Conservation (phyloP, 345 rosid genomes). For the Cardamine resedifolia region DNA sequence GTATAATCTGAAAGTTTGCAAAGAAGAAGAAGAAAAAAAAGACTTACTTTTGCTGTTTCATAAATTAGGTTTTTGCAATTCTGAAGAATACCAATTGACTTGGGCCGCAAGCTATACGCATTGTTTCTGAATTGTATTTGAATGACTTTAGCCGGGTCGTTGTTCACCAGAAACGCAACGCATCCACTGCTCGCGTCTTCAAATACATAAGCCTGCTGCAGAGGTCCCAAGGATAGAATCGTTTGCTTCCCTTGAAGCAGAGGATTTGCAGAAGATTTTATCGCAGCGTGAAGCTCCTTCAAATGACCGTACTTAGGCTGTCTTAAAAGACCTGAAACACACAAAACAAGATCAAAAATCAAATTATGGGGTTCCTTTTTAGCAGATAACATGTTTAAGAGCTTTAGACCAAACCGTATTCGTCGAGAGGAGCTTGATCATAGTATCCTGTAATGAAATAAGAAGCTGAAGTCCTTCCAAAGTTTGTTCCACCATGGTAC, state of each 20-base stretch:
- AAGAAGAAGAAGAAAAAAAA: neutral
- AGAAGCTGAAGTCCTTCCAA: constrained; percentile 76
- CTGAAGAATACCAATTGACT: constrained; percentile 67
- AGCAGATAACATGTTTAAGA: neutral
- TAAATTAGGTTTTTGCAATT: constrained; percentile 58
- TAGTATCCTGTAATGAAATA: constrained; percentile 71
- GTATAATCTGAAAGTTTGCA: neutral
- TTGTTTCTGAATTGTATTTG: constrained; percentile 48
- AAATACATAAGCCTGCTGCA: constrained; percentile 80
- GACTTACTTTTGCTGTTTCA: constrained; percentile 71
- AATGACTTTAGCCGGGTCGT: constrained; percentile 32
- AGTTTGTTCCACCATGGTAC: constrained; percentile 98
- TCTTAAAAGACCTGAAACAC: constrained; percentile 56
- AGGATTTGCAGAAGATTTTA: constrained; percentile 51
- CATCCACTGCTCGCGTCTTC: constrained; percentile 58
- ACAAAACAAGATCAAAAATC: neutral
- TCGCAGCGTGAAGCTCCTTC: constrained; percentile 65
- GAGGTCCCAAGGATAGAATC: constrained; percentile 56
- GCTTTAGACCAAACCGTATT: constrained; percentile 58
- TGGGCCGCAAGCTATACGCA: constrained; percentile 53
- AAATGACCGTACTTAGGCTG: constrained; percentile 93
- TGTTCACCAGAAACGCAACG: constrained; percentile 79
- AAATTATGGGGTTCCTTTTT: neutral
- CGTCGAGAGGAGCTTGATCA: constrained; percentile 91
- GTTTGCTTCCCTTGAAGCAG: constrained; percentile 56